Base-by-base conservation (phyloP, 495 filamentous ascomycete species). In the Penicillium flavigenum region DNA sequence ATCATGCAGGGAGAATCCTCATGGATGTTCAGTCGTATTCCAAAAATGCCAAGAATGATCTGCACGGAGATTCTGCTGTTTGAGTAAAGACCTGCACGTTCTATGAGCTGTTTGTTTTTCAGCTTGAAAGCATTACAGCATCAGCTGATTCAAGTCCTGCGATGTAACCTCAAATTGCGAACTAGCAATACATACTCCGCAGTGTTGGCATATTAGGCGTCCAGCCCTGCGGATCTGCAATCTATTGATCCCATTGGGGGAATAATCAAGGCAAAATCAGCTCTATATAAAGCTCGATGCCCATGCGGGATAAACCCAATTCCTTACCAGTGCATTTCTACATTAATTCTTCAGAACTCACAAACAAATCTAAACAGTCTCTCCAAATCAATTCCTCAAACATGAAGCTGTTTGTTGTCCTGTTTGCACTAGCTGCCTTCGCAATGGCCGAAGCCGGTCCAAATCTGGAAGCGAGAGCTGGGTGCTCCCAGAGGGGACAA, bases 401-500 rank as follows among this genome's bases (percentile, higher is more conserved):
- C 16, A 55, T 55, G 53, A 55, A 55, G 20, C 8, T 55, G 5
- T 55, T n/a, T 14, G 47, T 55, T n/a, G 26, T 24, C 3, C 29
- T 55, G 4, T 20, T 55, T 26, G 53, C 31, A 11, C 31, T 55
- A 3, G 53, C 53, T 29, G 53, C 43, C 19, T 55, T 11, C 11
- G 43, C 43, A 27, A 38, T 47, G 19, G 53, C 53, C 29, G 53
- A 55, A 6, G 53, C 53, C 7, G n/a, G 31, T 16, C 43, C 31
- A 8, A 47, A 39, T 17, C 53, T 55, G 27, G 42, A 55, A 47
- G 53, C 27, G 16, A 47, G 53, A 55, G 53, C 31, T n/a, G 53
- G 53, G 31, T 55, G 53, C 12, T 55, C 53, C 9, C 53, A 55
- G 16, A 55, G 12, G 29, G 53, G 53, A 19, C 27, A 47, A 38